Percentiles rank a stretch among this genome's conserved stretches.
phyloP scores from a whole-genome alignment of 2,329 filamentous ascomycete species.

The Hyphodiscus sp. region DNA sequence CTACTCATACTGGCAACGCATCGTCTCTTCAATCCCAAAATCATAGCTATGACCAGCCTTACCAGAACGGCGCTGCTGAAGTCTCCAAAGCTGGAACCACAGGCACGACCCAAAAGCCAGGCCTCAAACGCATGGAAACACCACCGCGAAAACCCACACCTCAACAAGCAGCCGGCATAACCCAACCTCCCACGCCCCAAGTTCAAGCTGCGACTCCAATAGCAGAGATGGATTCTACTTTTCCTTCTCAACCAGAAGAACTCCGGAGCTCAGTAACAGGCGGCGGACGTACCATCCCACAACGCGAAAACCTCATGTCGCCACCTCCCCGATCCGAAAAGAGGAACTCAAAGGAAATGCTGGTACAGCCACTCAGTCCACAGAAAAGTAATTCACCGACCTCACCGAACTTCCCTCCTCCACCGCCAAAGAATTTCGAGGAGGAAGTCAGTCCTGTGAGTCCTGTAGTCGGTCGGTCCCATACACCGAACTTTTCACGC shows the following conservation, averaged over 20 bases:
- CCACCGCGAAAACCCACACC: slow-evolving; percentile 11
- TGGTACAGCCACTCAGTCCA: slow-evolving; percentile 6
- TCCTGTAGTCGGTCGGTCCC: neutral
- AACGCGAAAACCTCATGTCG: too few species aligned
- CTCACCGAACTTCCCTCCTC: too few species aligned
- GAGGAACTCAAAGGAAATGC: slow-evolving; percentile 9
- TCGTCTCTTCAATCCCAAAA: neutral
- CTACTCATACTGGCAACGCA: neutral
- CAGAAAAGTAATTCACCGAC: too few species aligned
- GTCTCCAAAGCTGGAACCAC: too few species aligned
- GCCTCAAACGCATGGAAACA: slow-evolving; percentile 4
- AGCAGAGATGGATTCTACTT: too few species aligned
- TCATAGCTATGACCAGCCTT: too few species aligned
- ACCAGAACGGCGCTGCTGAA: too few species aligned
- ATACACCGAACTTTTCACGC: slow-evolving; percentile 13
- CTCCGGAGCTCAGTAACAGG: neutral
- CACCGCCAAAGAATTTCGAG: too few species aligned
- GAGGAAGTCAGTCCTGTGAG: slow-evolving; percentile 1
- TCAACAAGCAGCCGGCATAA: neutral
- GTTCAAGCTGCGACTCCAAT: too few species aligned
- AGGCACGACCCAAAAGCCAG: slow-evolving; percentile 4
- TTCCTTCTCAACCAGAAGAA: too few species aligned
- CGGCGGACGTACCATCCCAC: slow-evolving; percentile 2
- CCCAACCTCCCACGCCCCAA: neutral
- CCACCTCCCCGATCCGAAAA: slow-evolving; percentile 4